Evolutionary conservation across 768 basidiomycete genomes (phyloP).

Genomic region (Termitomyces sp.): DNA sequence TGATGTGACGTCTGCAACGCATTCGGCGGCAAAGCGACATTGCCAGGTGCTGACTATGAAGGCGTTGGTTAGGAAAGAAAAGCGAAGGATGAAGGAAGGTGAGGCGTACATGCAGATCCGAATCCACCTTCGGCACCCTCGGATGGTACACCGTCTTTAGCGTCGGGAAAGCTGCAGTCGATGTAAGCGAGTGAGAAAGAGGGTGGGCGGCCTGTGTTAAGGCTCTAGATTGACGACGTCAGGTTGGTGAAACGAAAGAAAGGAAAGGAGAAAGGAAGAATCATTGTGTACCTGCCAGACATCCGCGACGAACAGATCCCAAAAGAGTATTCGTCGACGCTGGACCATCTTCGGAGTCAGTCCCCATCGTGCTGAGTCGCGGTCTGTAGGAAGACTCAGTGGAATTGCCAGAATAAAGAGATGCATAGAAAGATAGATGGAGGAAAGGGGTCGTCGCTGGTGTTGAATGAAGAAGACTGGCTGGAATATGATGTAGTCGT

Average conservation of each 20-base stretch:
- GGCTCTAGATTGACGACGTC: conserved; percentile 36
- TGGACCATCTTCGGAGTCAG: conserved; percentile 59
- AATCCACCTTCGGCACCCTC: conserved; percentile 24
- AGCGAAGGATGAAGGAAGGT: neutral
- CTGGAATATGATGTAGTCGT: neutral
- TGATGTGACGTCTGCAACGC: conserved; percentile 56
- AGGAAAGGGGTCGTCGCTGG: neutral
- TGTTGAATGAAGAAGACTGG: neutral
- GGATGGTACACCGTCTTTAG: conserved; percentile 16
- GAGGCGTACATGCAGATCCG: conserved; percentile 25
- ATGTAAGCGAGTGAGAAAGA: conserved; percentile 60
- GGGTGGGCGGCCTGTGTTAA: conserved; percentile 68
- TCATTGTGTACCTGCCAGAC: conserved; percentile 49
- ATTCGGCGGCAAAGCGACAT: conserved; percentile 60
- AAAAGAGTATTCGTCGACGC: conserved; percentile 64
- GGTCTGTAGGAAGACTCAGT: conserved; percentile 32
- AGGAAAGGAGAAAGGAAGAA: neutral
- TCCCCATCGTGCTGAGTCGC: conserved; percentile 61
- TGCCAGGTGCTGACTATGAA: conserved; percentile 52
- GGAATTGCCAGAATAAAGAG: no score
- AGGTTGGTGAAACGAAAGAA: neutral
- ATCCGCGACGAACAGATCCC: conserved; percentile 74
- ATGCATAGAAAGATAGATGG: no score
- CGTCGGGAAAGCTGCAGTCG: conserved; percentile 58
- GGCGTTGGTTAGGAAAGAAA: neutral